Evolutionary conservation across 768 basidiomycete species (phyloP), one percentile per base, ranked within the genome.

Genomic region (Strobilomyces confusus): DNA sequence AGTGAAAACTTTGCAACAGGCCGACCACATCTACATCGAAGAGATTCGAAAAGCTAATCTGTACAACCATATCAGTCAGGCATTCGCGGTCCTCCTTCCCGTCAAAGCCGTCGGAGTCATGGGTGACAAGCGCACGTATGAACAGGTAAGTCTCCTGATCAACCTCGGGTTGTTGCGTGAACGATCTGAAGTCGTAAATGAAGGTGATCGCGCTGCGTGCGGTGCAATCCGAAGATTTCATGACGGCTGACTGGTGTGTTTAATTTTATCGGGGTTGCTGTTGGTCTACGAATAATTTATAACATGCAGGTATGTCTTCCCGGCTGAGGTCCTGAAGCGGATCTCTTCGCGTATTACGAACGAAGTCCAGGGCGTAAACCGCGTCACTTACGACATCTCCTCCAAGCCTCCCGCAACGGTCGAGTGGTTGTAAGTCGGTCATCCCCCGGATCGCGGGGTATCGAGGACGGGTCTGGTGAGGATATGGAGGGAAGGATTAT

Each of bases 281-380:
- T n/a, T n/a, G n/a, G n/a, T n/a, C n/a, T n/a, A n/a, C n/a, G n/a
- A n/a, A n/a, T n/a, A n/a, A n/a, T n/a, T n/a, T n/a, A n/a, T n/a
- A n/a, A 60, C 44, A n/a, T 13, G 19, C 58, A 92, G 90, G 90
- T 98, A 90, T 74, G 84, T 90, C n/a, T 99, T 98, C 80, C 95
- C 95, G 25, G 75, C 92, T 15, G 86, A 88, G 40, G 84, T 98
- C 12, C 73, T 99, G 54, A 85, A 88, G 57, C 85, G 86, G 60
- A 92, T 99, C 64, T 98, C 95, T 20, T 94, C 92, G 44, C 81
- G 97, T 52, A 98, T 99, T 59, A 99, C 97, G 34, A 99, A 98
- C 70, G 97, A 99, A 71, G 95, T 97, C 9, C 76, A 80, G 57
- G 97, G 97, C n/a, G 84, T 98, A 68, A 98, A 98, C 74, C 84